phyloP scores from a whole-genome alignment of 768 basidiomycete species.

The Neoboletus subvelutipes region DNA sequence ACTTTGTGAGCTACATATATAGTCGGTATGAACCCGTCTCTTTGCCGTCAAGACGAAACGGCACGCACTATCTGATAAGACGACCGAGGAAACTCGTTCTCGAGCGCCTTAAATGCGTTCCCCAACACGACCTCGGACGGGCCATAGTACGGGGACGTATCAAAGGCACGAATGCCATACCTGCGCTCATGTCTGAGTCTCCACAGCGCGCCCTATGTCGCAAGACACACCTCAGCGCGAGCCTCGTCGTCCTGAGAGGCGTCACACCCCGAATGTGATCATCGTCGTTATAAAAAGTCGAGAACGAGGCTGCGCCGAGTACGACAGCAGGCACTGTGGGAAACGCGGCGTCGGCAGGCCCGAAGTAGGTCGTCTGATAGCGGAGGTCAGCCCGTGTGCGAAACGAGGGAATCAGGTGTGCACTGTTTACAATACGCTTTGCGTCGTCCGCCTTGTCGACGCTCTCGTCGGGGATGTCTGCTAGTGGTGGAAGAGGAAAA shows the following conservation, averaged over 20 bases:
- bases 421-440: constrained; percentile 33
- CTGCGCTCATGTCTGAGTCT: constrained; percentile 36
- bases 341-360: constrained; percentile 28
- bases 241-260: constrained; percentile 66
- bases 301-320: constrained; percentile 73
- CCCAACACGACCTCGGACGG: constrained; percentile 78
- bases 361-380: constrained; percentile 32
- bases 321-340: constrained; percentile 51
- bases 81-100: constrained; percentile 69
- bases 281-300: constrained; percentile 62
- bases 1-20: constrained; percentile 71
- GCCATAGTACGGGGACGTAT: constrained; percentile 81
- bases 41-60: neutral
- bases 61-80: constrained; percentile 67
- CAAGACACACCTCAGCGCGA: constrained; percentile 65
- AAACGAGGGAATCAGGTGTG: neutral
- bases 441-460: constrained; percentile 40
- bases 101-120: constrained; percentile 56
- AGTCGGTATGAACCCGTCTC: neutral
- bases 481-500: constrained; percentile 39
- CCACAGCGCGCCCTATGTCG: neutral
- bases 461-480: constrained; percentile 41
- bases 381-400: constrained; percentile 5
- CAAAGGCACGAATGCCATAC: constrained; percentile 79
- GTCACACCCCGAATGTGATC: constrained; percentile 52